Base-by-base conservation (phyloP, 306 rosid species). In the Datisca glomerata region DNA sequence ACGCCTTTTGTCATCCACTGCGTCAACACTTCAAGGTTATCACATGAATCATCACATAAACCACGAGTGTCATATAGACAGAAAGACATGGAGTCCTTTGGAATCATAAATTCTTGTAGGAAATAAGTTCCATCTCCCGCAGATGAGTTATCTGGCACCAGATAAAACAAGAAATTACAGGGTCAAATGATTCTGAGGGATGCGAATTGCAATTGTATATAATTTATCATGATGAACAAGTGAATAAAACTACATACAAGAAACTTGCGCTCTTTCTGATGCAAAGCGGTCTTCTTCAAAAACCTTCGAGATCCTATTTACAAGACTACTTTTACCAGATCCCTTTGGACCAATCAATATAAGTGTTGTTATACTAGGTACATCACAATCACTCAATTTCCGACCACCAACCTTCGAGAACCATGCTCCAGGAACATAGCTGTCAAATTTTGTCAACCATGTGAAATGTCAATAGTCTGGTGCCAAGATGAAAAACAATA, bases 241-340 rank as follows among this genome's bases (percentile, higher is more conserved):
- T 38, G 13, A 58, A 31, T 19, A 46, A 13, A 42, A 16, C 13
- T 22, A 4, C 28, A 49, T 82, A 87, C 93, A 82, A 71, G 96
- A 73, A 22, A 79, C 80, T 76, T 87, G 96, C 49, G 94, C 93
- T 69, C 96, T 79, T 13, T 54, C 76, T 1, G 85, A 59, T 21
- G 64, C 65, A 35, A 62, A 79, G 61, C 65, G 63, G 64, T 72
- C 94, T 47, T 64, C 63, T 29, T 82, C 94, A 43, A 87, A 49
- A 60, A 71, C 73, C 68, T 45, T 67, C 28, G 89, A 76, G 43
- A 87, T 87, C 68, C 72, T 72, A 50, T 87, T 87, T 43, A 87
- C 51, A 59, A 87, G 89, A 60, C 94, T 69, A 75, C 93, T 82
- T 65, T 82, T 87, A 45, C 94, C 96, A 6, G 96, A 79, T 58